Evolutionary conservation across 2,329 filamentous ascomycete genomes (phyloP).

Genomic region (Colletotrichum phormii): DNA sequence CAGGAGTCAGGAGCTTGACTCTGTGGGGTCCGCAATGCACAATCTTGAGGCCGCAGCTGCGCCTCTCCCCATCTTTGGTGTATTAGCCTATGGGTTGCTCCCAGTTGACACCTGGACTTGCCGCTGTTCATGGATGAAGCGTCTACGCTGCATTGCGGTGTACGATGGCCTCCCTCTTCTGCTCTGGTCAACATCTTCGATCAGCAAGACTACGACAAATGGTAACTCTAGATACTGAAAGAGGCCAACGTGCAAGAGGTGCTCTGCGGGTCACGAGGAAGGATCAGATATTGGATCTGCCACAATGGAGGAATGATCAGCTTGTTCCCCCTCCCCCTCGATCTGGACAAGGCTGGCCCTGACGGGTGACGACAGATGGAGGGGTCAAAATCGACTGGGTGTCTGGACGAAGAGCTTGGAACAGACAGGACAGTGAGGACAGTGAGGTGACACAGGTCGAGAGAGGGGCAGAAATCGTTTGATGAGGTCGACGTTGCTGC

Average conservation of each 20-base stretch:
- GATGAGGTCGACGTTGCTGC: slow-evolving; percentile 16
- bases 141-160: not conserved
- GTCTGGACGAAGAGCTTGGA: no score
- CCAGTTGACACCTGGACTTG: not conserved
- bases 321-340: slow-evolving; percentile 1
- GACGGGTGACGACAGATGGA: slow-evolving; percentile 27
- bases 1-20: slow-evolving; percentile 12
- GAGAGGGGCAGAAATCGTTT: slow-evolving; percentile 27
- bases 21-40: not conserved
- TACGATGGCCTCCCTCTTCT: not conserved
- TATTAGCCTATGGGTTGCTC: not conserved
- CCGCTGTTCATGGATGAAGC: not conserved
- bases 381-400: not conserved
- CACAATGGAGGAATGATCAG: slow-evolving; percentile 24
- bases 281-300: not conserved
- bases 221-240: not conserved
- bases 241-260: not conserved
- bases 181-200: not conserved
- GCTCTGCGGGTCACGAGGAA: slow-evolving; percentile 8
- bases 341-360: slow-evolving; percentile 2
- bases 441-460: slow-evolving; percentile 14
- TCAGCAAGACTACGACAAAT: not conserved
- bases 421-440: no score
- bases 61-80: not conserved
- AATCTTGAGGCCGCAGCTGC: slow-evolving; percentile 10